These are phyloP conservation scores for Centaurea solstitialis DNA, from an alignment of 129 eudicot genomes.

Conservation along the genomic window DNA sequence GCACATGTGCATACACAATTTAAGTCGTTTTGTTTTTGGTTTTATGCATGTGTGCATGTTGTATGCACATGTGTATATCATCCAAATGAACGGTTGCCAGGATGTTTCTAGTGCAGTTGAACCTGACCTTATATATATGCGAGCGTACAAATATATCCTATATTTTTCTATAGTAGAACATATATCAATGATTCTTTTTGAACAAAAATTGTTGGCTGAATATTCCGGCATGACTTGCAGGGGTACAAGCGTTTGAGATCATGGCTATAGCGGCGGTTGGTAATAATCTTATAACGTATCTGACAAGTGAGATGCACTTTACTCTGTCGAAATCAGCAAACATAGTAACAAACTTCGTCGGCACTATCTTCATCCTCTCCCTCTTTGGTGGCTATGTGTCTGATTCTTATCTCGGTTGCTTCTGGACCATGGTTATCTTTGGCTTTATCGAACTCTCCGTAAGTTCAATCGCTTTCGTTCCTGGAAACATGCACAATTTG, in stretches of 20 bases:
- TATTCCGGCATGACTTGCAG: conserved; percentile 40
- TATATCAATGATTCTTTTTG: neutral
- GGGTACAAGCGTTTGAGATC: conserved; percentile 87
- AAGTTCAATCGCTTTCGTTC: conserved; percentile 15
- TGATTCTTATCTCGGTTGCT: conserved; percentile 88
- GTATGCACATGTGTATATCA: too few species aligned
- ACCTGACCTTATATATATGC: too few species aligned
- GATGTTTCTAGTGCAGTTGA: too few species aligned
- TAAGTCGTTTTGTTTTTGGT: too few species aligned
- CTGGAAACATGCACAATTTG: neutral
- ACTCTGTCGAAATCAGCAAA: conserved; percentile 82
- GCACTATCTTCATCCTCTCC: conserved; percentile 81
- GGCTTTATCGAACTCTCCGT: conserved; percentile 95
- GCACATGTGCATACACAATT: too few species aligned
- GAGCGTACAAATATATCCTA: too few species aligned
- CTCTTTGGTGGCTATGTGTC: conserved; percentile 92
- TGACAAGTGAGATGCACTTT: conserved; percentile 92
- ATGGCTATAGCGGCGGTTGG: conserved; percentile 98
- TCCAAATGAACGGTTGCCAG: too few species aligned
- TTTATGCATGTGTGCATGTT: too few species aligned
- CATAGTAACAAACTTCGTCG: conserved; percentile 85
- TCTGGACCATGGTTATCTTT: conserved; percentile 96
- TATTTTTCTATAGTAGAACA: neutral
- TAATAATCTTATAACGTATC: conserved; percentile 87
- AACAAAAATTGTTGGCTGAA: neutral